A percentile compares a stretch with the other conserved stretches of the same genome.
These are phyloP conservation scores for Alternaria incomplexa DNA, from an alignment of 2,329 filamentous ascomycete species.

Conservation along the genomic window DNA sequence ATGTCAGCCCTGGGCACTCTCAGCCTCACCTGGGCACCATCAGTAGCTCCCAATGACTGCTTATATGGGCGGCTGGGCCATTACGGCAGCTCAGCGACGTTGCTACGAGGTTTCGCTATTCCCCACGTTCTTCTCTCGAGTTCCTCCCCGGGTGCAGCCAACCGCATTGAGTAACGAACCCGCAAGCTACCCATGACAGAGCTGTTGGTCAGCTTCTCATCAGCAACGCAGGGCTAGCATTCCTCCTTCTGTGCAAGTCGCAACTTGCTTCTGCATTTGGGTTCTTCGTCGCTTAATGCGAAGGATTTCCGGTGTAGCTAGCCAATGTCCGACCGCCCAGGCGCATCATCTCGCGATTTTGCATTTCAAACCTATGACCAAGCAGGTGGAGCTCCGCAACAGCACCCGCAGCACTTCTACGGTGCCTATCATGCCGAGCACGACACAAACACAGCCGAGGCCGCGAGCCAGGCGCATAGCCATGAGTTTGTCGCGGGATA, in stretches of 20 bases:
- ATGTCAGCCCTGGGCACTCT: too few species aligned
- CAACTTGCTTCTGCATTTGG: background rate
- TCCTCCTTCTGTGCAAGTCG: background rate
- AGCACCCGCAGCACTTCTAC: slow-evolving; percentile 24
- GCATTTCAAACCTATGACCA: slow-evolving; percentile 45
- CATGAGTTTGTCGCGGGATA: slow-evolving; percentile 28
- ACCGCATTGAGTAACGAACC: background rate
- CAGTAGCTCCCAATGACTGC: background rate
- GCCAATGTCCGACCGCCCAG: slow-evolving; percentile 40
- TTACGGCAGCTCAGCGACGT: background rate
- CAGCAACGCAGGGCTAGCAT: background rate
- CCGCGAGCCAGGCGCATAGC: slow-evolving; percentile 18
- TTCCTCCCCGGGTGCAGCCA: background rate
- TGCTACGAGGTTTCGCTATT: background rate
- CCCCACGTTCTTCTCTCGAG: background rate
- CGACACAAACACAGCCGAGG: slow-evolving; percentile 29
- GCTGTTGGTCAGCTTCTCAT: slow-evolving; percentile 11
- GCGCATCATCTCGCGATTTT: slow-evolving; percentile 34
- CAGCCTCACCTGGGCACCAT: background rate
- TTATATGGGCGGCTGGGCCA: background rate
- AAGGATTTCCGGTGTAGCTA: slow-evolving; percentile 17
- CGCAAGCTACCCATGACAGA: slow-evolving; percentile 2
- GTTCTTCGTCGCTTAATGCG: slow-evolving; percentile 17
- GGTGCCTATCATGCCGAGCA: slow-evolving; percentile 35
- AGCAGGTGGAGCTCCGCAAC: slow-evolving; percentile 27